These are phyloP conservation scores for Beta vulgaris DNA, from an alignment of 148 eudicot genomes.

Conservation along the genomic window DNA sequence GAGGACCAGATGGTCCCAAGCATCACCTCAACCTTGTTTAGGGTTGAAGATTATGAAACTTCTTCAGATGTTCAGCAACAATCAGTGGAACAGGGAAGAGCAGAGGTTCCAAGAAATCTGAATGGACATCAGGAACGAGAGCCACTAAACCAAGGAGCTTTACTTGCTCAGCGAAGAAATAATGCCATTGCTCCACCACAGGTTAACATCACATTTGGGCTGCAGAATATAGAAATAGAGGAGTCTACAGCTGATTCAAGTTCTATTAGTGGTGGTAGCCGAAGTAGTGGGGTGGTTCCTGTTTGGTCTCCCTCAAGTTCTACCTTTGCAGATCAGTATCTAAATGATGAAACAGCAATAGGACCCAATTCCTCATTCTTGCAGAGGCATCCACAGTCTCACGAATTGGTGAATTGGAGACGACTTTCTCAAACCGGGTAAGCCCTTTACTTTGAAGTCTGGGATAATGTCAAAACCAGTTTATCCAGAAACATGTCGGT, in stretches of 20 bases:
- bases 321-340: slow-evolving; percentile 58
- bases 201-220: slow-evolving; percentile 34
- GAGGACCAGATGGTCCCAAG: slow-evolving; percentile 99
- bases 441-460: slow-evolving; percentile 22
- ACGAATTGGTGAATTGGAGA: slow-evolving; percentile 71
- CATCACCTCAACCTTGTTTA: slow-evolving; percentile 64
- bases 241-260: slow-evolving; percentile 78
- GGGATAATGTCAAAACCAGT: not conserved
- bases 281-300: slow-evolving; percentile 89
- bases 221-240: slow-evolving; percentile 53
- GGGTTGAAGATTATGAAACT: slow-evolving; percentile 65
- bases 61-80: slow-evolving; percentile 53
- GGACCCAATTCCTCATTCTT: slow-evolving; percentile 54
- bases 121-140: slow-evolving; percentile 38
- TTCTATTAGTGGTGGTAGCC: slow-evolving; percentile 39
- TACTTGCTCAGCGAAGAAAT: slow-evolving; percentile 25
- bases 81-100: slow-evolving; percentile 53
- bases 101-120: slow-evolving; percentile 69
- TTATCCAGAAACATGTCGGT: not conserved
- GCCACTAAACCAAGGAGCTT: slow-evolving; percentile 21
- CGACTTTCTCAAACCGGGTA: slow-evolving; percentile 95
- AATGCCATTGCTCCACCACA: slow-evolving; percentile 31
- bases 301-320: slow-evolving; percentile 88
- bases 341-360: slow-evolving; percentile 58
- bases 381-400: slow-evolving; percentile 93